Evolutionary conservation across 2,329 filamentous ascomycete species (phyloP).

Genomic region (Calonectria honghensis): DNA sequence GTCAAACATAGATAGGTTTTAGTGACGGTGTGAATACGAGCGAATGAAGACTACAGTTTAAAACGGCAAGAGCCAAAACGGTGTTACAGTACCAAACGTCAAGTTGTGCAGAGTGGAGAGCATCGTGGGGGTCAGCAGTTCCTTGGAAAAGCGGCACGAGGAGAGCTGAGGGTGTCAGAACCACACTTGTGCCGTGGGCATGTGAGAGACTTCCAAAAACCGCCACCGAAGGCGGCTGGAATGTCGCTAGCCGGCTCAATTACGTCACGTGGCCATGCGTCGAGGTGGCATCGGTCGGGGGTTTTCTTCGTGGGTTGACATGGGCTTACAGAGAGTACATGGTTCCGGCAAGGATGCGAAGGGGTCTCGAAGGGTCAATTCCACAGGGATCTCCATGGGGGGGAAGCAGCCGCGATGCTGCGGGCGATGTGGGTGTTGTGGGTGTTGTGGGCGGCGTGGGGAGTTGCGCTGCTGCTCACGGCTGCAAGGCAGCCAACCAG

Average conservation of each 20-base stretch:
- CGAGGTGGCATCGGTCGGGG: slow-evolving; percentile 37
- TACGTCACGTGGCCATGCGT: slow-evolving; percentile 50
- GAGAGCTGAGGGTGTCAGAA: slow-evolving; percentile 6
- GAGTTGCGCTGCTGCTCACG: slow-evolving; percentile 17
- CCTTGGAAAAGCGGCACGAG: slow-evolving; percentile 35
- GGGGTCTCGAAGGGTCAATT: slow-evolving; percentile 5
- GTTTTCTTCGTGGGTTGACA: slow-evolving; percentile 19
- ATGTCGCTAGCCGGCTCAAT: slow-evolving; percentile 45
- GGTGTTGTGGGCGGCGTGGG: slow-evolving; percentile 26
- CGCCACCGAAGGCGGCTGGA: slow-evolving; percentile 47
- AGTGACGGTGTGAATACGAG: neutral
- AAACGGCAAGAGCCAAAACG: slow-evolving; percentile 30
- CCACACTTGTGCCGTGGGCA: slow-evolving; percentile 41
- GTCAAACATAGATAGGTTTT: neutral
- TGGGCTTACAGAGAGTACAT: slow-evolving; percentile 21
- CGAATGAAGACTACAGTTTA: slow-evolving; percentile 30
- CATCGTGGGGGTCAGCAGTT: slow-evolving; percentile 23
- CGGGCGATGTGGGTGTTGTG: slow-evolving; percentile 22
- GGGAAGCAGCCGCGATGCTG: slow-evolving; percentile 21
- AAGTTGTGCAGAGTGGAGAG: slow-evolving; percentile 37
- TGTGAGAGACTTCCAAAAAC: slow-evolving; percentile 53
- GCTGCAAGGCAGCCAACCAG: slow-evolving; percentile 29
- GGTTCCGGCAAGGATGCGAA: slow-evolving; percentile 13
- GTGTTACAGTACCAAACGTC: neutral
- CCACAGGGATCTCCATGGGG: slow-evolving; percentile 38